These are phyloP conservation scores for Pseudocercospora cruenta DNA, from an alignment of 2,329 filamentous ascomycete genomes.

Conservation along the genomic window DNA sequence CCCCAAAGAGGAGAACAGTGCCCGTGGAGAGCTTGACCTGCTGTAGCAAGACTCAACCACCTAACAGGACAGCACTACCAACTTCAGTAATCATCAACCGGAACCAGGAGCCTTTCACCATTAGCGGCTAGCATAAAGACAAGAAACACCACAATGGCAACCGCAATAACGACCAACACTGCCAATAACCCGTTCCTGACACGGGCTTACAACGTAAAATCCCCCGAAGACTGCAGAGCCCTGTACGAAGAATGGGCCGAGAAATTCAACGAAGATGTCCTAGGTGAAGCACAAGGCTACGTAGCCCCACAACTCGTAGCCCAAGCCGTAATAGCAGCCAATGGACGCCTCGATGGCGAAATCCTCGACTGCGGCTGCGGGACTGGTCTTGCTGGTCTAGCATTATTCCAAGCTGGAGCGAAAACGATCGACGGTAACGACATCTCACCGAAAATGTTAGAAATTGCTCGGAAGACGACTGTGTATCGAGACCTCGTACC, in stretches of 20 bases:
- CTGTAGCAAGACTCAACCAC: neutral
- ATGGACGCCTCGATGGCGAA: constrained; percentile 27
- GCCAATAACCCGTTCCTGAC: constrained; percentile 35
- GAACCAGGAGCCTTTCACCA: neutral
- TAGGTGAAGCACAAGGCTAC: constrained; percentile 42
- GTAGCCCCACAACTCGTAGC: constrained; percentile 47
- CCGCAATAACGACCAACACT: constrained; percentile 17
- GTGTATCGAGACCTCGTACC: constrained; percentile 52
- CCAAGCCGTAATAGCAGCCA: constrained; percentile 34
- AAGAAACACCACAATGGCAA: neutral
- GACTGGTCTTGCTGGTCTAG: constrained; percentile 57
- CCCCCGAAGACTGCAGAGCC: constrained; percentile 42
- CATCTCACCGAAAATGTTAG: constrained; percentile 57
- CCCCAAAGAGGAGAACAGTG: neutral
- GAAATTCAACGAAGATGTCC: constrained; percentile 48
- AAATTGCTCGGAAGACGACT: constrained; percentile 51
- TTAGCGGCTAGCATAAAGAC: neutral
- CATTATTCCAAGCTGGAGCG: constrained; percentile 49
- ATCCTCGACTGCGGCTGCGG: constrained; percentile 62
- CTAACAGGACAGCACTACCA: neutral
- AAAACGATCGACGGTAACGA: constrained; percentile 57
- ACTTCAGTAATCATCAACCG: neutral
- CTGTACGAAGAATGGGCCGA: constrained; percentile 53
- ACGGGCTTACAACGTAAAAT: constrained; percentile 43
- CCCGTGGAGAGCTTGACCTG: neutral